A percentile compares a stretch with the other conserved stretches of the same genome.
Conservation (phyloP, 306 rosid genomes). For the Luffa aegyptiaca region DNA sequence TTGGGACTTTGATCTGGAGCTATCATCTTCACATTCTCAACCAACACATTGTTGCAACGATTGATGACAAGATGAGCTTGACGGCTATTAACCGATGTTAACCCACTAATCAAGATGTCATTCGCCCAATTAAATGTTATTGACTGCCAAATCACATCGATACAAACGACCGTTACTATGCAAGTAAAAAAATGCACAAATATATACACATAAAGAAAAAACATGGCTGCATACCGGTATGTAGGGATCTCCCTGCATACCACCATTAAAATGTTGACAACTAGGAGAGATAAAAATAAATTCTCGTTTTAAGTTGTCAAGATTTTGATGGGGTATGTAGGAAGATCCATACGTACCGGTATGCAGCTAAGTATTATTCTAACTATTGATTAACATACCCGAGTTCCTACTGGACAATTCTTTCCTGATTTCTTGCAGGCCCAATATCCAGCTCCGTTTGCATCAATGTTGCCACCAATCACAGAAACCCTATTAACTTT, state of each 20-base stretch:
- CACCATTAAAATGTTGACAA: no score
- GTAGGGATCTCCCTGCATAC: no score
- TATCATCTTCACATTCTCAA: conserved; percentile 20
- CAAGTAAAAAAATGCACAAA: no score
- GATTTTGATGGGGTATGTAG: no score
- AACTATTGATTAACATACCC: conserved; percentile 17
- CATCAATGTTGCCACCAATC: conserved; percentile 41
- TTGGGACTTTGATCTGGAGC: conserved; percentile 48
- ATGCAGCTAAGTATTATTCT: no score
- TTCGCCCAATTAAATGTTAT: conserved; percentile 33
- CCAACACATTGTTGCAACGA: conserved; percentile 39
- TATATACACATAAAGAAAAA: no score
- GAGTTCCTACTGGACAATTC: conserved; percentile 47
- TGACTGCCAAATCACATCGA: no score
- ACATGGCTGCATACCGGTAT: no score
- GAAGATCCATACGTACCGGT: no score
- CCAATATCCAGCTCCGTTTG: conserved; percentile 44
- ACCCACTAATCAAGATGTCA: conserved; percentile 39
- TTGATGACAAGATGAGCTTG: conserved; percentile 35
- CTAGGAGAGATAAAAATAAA: no score
- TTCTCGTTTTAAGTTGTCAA: no score
- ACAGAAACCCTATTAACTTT: conserved; percentile 26
- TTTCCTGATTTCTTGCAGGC: conserved; percentile 35
- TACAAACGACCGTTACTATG: no score
- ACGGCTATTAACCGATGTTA: conserved; percentile 57